Base-by-base conservation (phyloP, 495 filamentous ascomycete genomes). In the Penicillium steckii region DNA sequence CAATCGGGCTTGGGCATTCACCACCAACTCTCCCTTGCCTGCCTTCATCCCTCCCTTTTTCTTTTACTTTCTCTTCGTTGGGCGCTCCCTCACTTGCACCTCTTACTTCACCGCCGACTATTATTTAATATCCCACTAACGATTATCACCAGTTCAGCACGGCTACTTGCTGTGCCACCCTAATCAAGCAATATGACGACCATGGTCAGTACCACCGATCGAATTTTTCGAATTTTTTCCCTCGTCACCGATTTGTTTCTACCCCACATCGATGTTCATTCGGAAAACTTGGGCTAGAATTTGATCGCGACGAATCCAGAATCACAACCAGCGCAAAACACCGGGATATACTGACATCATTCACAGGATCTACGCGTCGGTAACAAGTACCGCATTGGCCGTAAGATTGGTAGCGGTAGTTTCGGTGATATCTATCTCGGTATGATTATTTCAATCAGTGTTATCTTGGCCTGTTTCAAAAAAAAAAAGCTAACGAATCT, bases 391-490 rank as follows among this genome's bases (percentile, higher is more conserved):
- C 90, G 95, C 53, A 99, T 99, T 73, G 95, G 95, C 62, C 91
- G 95, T 50, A 99, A 99, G 81, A 99, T 99, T 68, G 95, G 95
- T 59, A 96, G 91, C 53, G 95, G 95, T 60, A 92, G 87, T 70
- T 99, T 99, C 73, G 95, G 95, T 75, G 95, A 99, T 57, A 99
- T 99, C 61, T 99, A 99, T 73, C 89, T 99, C 19, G 94, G 87
- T 90, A 69, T 57, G 82, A 41, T 41, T 9, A 23, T 65, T 21
- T 45, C 23, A n/a, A n/a, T n/a, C 7, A 38, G 3, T 2, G n/a
- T 32, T 29, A 2, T 13, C 18, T 42, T 13, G 53, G 23, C 26
- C 12, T 8, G 40, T 8, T 30, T 41, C 21, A 13, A 35, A 21
- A 7, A 3, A 18, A 12, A 7, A 8, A 8, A 22, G 45, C 54